Conservation (phyloP, 371 early-diverging fungal species). For the Syncephalastrum racemosum region DNA sequence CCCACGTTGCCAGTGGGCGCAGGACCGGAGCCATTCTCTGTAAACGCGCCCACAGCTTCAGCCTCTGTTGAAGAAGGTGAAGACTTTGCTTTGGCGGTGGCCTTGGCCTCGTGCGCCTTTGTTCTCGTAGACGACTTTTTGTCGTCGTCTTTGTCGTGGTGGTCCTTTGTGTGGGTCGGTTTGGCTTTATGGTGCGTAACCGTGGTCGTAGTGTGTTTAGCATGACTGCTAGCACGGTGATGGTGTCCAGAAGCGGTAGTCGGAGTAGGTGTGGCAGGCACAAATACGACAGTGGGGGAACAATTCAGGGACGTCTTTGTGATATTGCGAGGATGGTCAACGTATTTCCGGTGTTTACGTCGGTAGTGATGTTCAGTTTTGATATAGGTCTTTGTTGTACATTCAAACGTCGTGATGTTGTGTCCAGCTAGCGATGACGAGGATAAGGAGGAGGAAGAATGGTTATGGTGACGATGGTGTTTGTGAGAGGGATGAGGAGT, state of each 20-base stretch:
- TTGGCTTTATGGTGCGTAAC: neutral
- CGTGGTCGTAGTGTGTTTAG: neutral
- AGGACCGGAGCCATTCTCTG: conserved; percentile 5
- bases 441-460: conserved; percentile 2
- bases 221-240: conserved; percentile 1
- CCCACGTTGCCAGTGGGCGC: conserved; percentile 7
- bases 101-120: neutral
- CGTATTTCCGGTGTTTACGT: neutral
- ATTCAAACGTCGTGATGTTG: conserved; percentile 13
- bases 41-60: conserved; percentile 4
- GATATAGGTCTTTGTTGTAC: conserved; percentile 13
- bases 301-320: conserved; percentile 17
- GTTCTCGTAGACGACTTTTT: neutral
- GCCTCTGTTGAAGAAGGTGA: neutral
- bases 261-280: conserved; percentile 19
- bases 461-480: neutral
- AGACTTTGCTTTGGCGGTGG: neutral
- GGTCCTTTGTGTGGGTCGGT: neutral
- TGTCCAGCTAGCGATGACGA: conserved; percentile 11
- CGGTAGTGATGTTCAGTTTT: conserved; percentile 9
- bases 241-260: neutral
- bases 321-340: neutral
- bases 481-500: too few species aligned
- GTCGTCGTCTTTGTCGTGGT: conserved; percentile 4
- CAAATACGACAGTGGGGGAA: conserved; percentile 18